Evolutionary conservation across 2,329 filamentous ascomycete genomes (phyloP).

Genomic region (Colletotrichum cereale): DNA sequence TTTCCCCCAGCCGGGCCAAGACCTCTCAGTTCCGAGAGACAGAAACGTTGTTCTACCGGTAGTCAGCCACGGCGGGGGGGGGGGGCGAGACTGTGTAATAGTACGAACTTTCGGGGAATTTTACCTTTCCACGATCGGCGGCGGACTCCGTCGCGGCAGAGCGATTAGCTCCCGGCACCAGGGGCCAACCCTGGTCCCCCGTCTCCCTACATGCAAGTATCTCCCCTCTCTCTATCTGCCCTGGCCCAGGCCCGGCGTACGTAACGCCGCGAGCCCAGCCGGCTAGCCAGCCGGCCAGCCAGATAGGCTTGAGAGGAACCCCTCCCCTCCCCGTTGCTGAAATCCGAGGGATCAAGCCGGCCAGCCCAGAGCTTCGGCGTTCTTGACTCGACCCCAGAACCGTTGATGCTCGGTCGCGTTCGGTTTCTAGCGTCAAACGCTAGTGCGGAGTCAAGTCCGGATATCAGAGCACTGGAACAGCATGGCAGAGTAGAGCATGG

Average conservation of each 20-base stretch:
- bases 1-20: constrained; percentile 5
- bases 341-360: neutral
- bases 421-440: constrained; percentile 38
- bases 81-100: too few relatives aligned
- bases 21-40: constrained; percentile 20
- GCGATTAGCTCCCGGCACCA: constrained; percentile 37
- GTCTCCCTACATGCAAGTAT: too few relatives aligned
- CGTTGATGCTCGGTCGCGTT: constrained; percentile 28
- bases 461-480: constrained; percentile 30
- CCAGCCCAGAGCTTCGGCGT: constrained; percentile 21
- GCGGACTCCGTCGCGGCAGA: constrained; percentile 34
- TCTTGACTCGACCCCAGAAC: constrained; percentile 20
- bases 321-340: neutral
- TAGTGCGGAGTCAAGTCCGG: constrained; percentile 35
- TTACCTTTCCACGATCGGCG: constrained; percentile 33
- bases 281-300: neutral
- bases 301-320: neutral
- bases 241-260: constrained; percentile 1
- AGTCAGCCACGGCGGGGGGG: constrained; percentile 1
- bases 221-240: neutral
- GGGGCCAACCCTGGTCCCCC: constrained; percentile 21
- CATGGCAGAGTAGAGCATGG: neutral
- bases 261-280: neutral
- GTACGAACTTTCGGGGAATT: constrained; percentile 26
- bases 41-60: constrained; percentile 15